These are phyloP conservation scores for Scutellaria galericulata DNA, from an alignment of 257 asterid genomes.

Conservation along the genomic window DNA sequence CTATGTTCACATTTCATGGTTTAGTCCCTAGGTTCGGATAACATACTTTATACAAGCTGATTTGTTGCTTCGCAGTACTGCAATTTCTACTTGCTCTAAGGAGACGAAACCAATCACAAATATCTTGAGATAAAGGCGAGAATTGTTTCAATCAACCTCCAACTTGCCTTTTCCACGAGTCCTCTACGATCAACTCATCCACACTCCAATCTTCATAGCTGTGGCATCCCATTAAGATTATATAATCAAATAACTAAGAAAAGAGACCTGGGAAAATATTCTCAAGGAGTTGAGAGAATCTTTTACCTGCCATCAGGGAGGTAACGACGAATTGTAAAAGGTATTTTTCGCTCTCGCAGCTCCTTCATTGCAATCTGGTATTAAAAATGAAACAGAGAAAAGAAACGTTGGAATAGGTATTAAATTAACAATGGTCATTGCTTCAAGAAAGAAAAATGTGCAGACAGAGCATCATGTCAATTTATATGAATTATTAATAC, in stretches of 20 bases:
- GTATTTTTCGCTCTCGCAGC: constrained; percentile 82
- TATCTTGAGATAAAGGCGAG: background rate
- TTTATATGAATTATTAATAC: too few species aligned
- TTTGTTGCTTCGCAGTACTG: background rate
- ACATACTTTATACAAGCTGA: constrained; percentile 8
- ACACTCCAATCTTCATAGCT: constrained; percentile 72
- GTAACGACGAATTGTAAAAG: constrained; percentile 89
- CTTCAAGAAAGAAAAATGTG: too few species aligned
- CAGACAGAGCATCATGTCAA: background rate
- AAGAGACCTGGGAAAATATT: background rate
- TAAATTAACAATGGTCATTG: too few species aligned
- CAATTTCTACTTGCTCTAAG: background rate
- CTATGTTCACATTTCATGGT: too few species aligned
- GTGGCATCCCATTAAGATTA: constrained; percentile 13
- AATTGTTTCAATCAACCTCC: constrained; percentile 51
- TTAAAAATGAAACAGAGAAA: constrained; percentile 4
- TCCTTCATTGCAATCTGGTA: constrained; percentile 94
- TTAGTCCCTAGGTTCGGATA: constrained; percentile 8
- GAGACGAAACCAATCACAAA: background rate
- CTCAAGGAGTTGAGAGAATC: background rate
- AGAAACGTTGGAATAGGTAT: background rate
- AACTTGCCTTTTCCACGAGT: constrained; percentile 68
- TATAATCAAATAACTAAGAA: constrained; percentile 4
- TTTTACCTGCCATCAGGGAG: constrained; percentile 88
- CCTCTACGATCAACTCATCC: constrained; percentile 62